These are phyloP conservation scores for Tulasnella sp. DNA, from an alignment of 768 basidiomycete genomes.

Conservation along the genomic window DNA sequence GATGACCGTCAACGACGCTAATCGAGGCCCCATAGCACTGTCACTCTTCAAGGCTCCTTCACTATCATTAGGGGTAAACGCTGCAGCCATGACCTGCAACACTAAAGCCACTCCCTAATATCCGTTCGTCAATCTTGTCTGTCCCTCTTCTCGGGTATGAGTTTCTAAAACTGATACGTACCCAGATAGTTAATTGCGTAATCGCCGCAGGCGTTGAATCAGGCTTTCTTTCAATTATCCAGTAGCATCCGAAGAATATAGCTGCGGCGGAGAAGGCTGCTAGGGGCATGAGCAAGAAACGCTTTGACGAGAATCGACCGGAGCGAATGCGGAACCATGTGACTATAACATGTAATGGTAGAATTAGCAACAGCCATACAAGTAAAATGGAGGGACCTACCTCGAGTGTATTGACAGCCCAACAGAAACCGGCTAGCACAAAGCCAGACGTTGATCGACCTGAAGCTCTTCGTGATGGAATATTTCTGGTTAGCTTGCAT, in stretches of 20 bases:
- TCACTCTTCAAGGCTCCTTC: neutral
- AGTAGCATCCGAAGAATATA: neutral
- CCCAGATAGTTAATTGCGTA: neutral
- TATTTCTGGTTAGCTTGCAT: neutral
- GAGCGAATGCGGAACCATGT: neutral
- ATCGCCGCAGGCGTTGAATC: neutral
- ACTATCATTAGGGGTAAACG: neutral
- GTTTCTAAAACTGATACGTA: neutral
- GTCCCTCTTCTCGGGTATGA: neutral
- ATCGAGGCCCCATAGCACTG: neutral
- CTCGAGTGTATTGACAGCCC: neutral
- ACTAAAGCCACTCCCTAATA: neutral
- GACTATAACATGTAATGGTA: neutral
- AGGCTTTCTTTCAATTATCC: neutral
- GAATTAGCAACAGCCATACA: too few species aligned
- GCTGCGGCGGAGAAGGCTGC: neutral
- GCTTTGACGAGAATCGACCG: neutral
- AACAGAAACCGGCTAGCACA: neutral
- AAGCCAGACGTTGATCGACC: neutral
- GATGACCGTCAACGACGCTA: neutral
- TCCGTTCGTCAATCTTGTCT: neutral
- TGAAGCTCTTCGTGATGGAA: neutral
- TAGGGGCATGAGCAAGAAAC: neutral
- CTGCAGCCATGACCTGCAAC: neutral
- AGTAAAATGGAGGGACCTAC: neutral